Conservation (phyloP, 176 grass and related monocot genomes). For the Phoenix roebelenii region DNA sequence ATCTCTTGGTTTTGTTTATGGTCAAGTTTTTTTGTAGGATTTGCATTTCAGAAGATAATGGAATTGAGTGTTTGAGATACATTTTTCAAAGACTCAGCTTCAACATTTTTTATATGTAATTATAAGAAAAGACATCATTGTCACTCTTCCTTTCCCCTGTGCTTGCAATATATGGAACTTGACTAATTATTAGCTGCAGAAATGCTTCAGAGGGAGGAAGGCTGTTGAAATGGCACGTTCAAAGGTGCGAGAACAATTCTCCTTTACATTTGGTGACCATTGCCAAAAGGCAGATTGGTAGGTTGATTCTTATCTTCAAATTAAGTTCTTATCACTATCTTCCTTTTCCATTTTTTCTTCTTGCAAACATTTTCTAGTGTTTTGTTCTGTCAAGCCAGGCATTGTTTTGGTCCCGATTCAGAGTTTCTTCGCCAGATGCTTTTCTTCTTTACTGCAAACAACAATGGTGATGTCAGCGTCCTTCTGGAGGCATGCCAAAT, state of each 20-base stretch:
- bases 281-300: conserved; percentile 74
- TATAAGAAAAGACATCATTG: too few species aligned
- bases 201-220: conserved; percentile 98
- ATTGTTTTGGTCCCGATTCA: conserved; percentile 49
- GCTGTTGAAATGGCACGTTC: conserved; percentile 43
- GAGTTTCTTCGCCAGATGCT: conserved; percentile 87
- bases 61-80: too few species aligned
- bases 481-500: conserved; percentile 62
- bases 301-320: conserved; percentile 1
- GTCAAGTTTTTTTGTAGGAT: too few species aligned
- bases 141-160: too few species aligned
- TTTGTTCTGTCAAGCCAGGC: conserved; percentile 51
- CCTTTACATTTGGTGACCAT: conserved; percentile 52
- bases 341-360: conserved; percentile 16
- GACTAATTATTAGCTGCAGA: conserved; percentile 80
- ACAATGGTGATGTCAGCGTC: conserved; percentile 53
- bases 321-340: conserved; percentile 4
- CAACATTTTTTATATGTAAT: too few species aligned
- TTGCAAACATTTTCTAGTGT: conserved; percentile 24
- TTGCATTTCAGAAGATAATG: too few species aligned
- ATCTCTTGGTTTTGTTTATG: too few species aligned
- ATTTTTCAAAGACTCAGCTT: too few species aligned
- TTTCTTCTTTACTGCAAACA: conserved; percentile 83
- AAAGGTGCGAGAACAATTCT: conserved; percentile 57
- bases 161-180: conserved; percentile 26